Evolutionary conservation across 352 stramenopile species (phyloP), one percentile per base, ranked within the genome.

Genomic region (Phytophthora constricta): DNA sequence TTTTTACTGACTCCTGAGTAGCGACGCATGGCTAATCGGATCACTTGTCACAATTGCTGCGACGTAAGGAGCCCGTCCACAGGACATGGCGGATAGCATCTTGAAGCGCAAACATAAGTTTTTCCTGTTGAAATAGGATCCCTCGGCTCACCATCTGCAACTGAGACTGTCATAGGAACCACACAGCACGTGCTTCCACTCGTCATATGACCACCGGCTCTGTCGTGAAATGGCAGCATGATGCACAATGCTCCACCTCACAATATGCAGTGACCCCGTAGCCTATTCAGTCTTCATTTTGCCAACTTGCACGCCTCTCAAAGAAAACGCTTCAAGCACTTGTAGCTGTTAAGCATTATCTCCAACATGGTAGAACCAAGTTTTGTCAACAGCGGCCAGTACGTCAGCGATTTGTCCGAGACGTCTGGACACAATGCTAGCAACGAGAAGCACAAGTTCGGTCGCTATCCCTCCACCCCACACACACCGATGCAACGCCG

Each of bases 371-470:
- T 61, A 22, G 58, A 68, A 33, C 58, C 33, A 14, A 72, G 65
- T 23, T 68, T 72, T 14, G 65, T 72, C 3, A 55, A 60, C 58
- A 72, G 58, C 37, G 66, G 68, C 43, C 49, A 76, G 48, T 76
- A 76, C 46, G 66, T 73, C 43, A 46, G 23, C 39, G 68, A 76
- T 19, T 57, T 76, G n/a, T 64, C 69, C 14, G 68, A 76, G 28
- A 64, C 53, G 33, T 76, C 68, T 8, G 54, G 47, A 1, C 54
- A 76, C 20, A 34, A 67, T 4, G 57, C 42, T 5, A 25, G 52
- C 10, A 45, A 31, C 2, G 61, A 65, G 20, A 58, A 58, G n/a
- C 42, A 46, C 8, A 70, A 60, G 13, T 63, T 70, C 31, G 65
- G 55, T 11, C 51, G 50, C 26, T 64, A 64, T 28, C 55, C 68